Percentiles rank a stretch among this genome's conserved stretches.
Conservation (phyloP, 1,139 yeast genomes). For the Yamadazyma taylorii region DNA sequence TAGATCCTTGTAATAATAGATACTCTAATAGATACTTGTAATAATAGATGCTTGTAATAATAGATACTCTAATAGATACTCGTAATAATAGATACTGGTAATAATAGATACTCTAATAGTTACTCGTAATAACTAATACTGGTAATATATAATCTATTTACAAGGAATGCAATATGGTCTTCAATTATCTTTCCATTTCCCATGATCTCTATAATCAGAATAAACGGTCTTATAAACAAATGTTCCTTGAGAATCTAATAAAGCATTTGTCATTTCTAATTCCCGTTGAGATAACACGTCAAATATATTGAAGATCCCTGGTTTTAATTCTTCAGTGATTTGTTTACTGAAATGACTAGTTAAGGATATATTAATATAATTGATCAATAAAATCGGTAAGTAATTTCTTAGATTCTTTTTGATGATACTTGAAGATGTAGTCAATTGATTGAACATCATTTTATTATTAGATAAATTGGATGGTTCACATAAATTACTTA, state of each 20-base stretch:
- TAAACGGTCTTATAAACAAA: constrained; percentile 67
- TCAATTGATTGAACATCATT: constrained; percentile 33
- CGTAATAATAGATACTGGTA: background rate
- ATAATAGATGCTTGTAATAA: too few species aligned
- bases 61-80: too few species aligned
- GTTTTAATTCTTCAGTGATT: constrained; percentile 51
- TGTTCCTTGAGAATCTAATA: constrained; percentile 73
- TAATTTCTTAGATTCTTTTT: constrained; percentile 63
- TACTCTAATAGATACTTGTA: background rate
- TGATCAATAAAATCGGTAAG: constrained; percentile 60
- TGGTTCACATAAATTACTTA: constrained; percentile 77
- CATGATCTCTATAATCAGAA: constrained; percentile 70
- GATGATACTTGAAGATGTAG: constrained; percentile 54
- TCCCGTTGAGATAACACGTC: constrained; percentile 71
- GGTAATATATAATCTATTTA: constrained; percentile 1
- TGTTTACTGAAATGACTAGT: constrained; percentile 46
- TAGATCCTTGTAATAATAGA: background rate
- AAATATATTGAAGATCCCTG: constrained; percentile 63
- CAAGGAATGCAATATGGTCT: constrained; percentile 2
- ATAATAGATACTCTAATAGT: background rate
- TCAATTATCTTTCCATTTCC: constrained; percentile 76
- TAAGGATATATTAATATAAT: constrained; percentile 54
- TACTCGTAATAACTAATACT: too few species aligned
- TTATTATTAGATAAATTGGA: constrained; percentile 17
- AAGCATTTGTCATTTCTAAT: constrained; percentile 59